Evolutionary conservation across 331 rosid genomes (phyloP).

Genomic region (Malus hybrid): DNA sequence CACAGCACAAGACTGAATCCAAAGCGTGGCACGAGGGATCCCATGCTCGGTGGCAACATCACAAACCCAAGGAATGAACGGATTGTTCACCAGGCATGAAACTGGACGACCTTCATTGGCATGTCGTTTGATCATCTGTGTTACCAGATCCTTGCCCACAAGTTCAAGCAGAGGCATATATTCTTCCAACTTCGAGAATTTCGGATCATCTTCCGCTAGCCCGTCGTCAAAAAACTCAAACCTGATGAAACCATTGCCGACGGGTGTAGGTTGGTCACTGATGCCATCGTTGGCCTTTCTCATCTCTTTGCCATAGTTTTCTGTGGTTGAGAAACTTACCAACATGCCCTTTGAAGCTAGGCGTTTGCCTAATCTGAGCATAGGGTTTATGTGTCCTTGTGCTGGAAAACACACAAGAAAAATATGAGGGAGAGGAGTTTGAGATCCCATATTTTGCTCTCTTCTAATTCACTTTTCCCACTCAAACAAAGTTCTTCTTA

Average conservation of each 20-base stretch:
- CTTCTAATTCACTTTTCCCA: too few relatives aligned
- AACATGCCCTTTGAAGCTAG: slow-evolving; percentile 35
- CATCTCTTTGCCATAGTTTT: slow-evolving; percentile 25
- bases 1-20: slow-evolving; percentile 68
- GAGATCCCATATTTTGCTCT: neutral
- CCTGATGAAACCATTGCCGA: slow-evolving; percentile 54
- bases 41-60: slow-evolving; percentile 43
- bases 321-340: slow-evolving; percentile 32
- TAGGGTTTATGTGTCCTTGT: slow-evolving; percentile 67
- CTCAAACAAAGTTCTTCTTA: neutral
- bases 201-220: slow-evolving; percentile 15
- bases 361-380: slow-evolving; percentile 41
- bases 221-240: slow-evolving; percentile 69
- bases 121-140: slow-evolving; percentile 17
- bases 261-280: slow-evolving; percentile 12
- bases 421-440: slow-evolving; percentile 6
- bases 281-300: slow-evolving; percentile 23
- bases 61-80: slow-evolving; percentile 66
- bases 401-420: slow-evolving; percentile 52
- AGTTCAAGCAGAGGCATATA: slow-evolving; percentile 30
- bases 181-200: neutral
- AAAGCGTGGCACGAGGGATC: slow-evolving; percentile 51
- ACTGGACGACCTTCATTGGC: slow-evolving; percentile 25
- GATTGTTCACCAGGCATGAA: slow-evolving; percentile 59
- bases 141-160: slow-evolving; percentile 25